Evolutionary conservation across 163 green algal genomes (phyloP).

Genomic region (Volvox carteri): DNA sequence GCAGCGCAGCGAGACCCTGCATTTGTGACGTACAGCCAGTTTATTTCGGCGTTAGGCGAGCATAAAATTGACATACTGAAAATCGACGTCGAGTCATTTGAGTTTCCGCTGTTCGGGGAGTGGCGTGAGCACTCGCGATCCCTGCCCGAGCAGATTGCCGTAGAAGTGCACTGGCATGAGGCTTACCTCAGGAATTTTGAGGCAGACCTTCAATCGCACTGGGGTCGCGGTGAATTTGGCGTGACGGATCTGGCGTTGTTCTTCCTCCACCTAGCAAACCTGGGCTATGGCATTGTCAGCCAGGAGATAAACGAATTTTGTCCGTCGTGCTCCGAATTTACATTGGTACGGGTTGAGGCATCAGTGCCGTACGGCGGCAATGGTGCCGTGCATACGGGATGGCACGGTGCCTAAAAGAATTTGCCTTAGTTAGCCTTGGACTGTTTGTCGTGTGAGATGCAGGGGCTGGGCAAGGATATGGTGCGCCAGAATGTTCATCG

Average conservation of each 20-base stretch:
- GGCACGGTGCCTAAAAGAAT: no score
- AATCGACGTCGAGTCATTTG: slow-evolving; percentile 5
- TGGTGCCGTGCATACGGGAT: no score
- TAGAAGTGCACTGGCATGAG: not conserved
- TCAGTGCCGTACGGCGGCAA: no score
- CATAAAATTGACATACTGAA: not conserved
- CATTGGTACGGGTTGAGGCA: not conserved
- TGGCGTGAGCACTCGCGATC: not conserved
- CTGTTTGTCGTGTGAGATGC: no score
- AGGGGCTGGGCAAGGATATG: no score
- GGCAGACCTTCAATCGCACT: no score
- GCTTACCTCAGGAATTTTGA: no score
- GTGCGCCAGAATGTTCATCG: no score
- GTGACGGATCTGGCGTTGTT: not conserved
- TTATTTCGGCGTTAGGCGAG: not conserved
- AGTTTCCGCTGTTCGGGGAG: not conserved
- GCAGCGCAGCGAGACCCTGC: not conserved
- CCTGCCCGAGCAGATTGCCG: slow-evolving; percentile 24
- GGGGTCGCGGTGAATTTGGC: not conserved
- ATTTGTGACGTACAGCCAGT: not conserved
- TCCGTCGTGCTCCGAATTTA: not conserved
- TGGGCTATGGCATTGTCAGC: not conserved
- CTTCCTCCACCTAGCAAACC: slow-evolving; percentile 4
- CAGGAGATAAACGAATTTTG: not conserved
- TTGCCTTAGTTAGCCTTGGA: no score